Base-by-base conservation (phyloP, 306 rosid species). In the Dalbergia cultrata region DNA sequence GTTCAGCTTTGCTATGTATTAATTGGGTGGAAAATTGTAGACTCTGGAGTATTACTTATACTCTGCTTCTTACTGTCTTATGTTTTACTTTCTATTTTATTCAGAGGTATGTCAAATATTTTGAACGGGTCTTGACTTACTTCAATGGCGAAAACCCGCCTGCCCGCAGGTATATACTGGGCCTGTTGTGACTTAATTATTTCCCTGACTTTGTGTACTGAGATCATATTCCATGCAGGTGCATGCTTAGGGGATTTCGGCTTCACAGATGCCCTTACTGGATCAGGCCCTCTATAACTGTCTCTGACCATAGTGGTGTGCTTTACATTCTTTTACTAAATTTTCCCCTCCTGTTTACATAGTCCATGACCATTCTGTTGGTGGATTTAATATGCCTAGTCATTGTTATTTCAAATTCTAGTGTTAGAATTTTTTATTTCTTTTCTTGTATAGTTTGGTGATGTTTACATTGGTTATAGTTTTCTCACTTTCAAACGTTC, bases 181-280 rank as follows among this genome's bases (percentile, higher is more conserved):
- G 19, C 72, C 61, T 13, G 75, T 41, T 65, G 66, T 9, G 76
- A 74, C 65, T 67, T 52, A 47, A 13, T 17, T 74, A 54, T 75
- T 64, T 17, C 74, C 11, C 67, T n/a, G 52, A 52, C 61, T 85
- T 60, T 54, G 44, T 74, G 56, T 52, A 66, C 81, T 71, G 59
- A 84, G 82, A 74, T 78, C 33, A 47, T 45, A 47, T 81, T 64
- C 68, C 86, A 37, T 83, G 44, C 85, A 96, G 99, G 87, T 96
- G 98, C 85, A 92, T 96, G 95, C 97, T 96, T 81, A 88, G 99
- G 87, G 98, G 99, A 61, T 92, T 96, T 82, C 94, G 98, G 64
- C 97, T 96, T 82, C 97, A 91, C 87, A 89, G 98, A 78, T 96
- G 99, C 85, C 99, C 98, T 41, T 96, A 93, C 85, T 96, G 98